Percentiles rank a stretch among this genome's conserved stretches.
Conservation (phyloP, 352 stramenopile species). For the Phytophthora constricta region DNA sequence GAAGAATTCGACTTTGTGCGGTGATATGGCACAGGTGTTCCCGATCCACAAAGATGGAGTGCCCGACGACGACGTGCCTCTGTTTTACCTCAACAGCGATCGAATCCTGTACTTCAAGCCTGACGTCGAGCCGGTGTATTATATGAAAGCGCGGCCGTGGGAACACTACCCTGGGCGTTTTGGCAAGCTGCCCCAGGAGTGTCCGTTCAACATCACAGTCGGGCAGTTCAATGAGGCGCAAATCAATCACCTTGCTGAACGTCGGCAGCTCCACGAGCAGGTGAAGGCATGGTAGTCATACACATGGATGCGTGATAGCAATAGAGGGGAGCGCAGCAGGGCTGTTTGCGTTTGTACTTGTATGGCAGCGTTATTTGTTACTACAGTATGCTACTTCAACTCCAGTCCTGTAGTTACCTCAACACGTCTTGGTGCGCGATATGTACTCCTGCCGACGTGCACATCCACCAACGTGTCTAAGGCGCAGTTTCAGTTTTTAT, state of each 20-base stretch:
- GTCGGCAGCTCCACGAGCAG: conserved; percentile 42
- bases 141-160: conserved; percentile 46
- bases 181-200: conserved; percentile 43
- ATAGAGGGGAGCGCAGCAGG: not conserved
- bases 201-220: conserved; percentile 49
- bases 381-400: too few relatives aligned
- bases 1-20: conserved; percentile 50
- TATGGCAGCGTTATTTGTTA: too few relatives aligned
- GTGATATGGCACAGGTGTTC: conserved; percentile 58
- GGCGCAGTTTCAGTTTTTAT: not conserved
- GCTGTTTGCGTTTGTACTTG: not conserved
- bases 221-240: conserved; percentile 38
- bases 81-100: conserved; percentile 68
- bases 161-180: conserved; percentile 47
- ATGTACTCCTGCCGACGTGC: too few relatives aligned
- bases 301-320: not conserved
- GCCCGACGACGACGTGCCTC: conserved; percentile 27
- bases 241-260: conserved; percentile 36
- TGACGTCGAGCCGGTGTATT: conserved; percentile 46
- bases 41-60: conserved; percentile 36
- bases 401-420: too few relatives aligned
- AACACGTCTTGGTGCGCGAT: too few relatives aligned
- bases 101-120: conserved; percentile 45
- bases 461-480: too few relatives aligned
- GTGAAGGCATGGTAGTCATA: conserved; percentile 33